Base-by-base conservation (phyloP, 2,329 filamentous ascomycete genomes). In the Calonectria pseudoturangicola region DNA sequence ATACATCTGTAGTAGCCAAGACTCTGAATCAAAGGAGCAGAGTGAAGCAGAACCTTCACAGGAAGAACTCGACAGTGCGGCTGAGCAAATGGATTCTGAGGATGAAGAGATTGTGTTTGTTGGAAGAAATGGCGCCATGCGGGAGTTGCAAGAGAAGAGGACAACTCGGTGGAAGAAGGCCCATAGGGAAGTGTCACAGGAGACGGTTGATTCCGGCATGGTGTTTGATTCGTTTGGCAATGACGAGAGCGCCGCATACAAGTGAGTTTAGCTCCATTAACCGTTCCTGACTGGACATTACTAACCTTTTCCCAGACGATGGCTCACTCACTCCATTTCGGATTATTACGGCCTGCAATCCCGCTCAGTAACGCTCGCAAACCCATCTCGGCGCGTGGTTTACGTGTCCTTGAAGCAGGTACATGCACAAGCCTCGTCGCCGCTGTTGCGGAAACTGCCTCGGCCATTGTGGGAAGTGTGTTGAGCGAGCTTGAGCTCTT, bases 101-200 rank as follows among this genome's bases (percentile, higher is more conserved):
- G 95, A 97, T 74, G 95, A 98, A 74, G 95, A 98, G 85, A 95
- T 98, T 76, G 95, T 98, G 13, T 98, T 98, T 82, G 92, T 97
- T 6, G 96, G 94, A 1, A 87, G 79, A 82, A 92, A 86, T 89
- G 93, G 92, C 82, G 90, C 84, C 83, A 94, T 87, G 85, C 86
- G 83, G 16, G 82, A 81, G 68, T 60, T 81, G 74, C 76, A 74
- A 27, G 77, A 82, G 75, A 87, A 72, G 85, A 86, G 76, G 27
- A 75, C 75, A 15, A 76, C 75, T 13, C 74, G 77, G 54, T 89
- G 88, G 81, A 89, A 89, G 81, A 86, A 85, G 78, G 88, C 88
- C 2, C 84, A 88, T 48, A 86, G 89, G 50, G 86, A 91, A 73
- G 83, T 86, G 36, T 85, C 90, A 65, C 89, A 90, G 76, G 90